phyloP scores from a whole-genome alignment of 106 monocot genomes.

The Gastrodia elata region DNA sequence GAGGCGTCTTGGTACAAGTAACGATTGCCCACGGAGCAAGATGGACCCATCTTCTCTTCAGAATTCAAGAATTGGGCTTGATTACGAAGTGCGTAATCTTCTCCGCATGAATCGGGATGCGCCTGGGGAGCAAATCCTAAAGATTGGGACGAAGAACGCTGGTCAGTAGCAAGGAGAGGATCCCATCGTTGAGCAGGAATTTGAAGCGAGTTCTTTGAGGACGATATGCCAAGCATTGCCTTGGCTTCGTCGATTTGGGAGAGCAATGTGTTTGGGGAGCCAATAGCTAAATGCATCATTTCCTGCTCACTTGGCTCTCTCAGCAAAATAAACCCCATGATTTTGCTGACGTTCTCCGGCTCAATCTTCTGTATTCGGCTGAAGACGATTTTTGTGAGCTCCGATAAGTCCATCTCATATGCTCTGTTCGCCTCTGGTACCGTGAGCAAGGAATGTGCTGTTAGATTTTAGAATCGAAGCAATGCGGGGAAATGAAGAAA shows the following conservation, averaged over 20 bases:
- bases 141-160: conserved; percentile 7
- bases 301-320: conserved; percentile 34
- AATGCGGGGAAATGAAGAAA: neutral
- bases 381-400: conserved; percentile 39
- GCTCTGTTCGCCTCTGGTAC: conserved; percentile 19
- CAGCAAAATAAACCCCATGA: conserved; percentile 48
- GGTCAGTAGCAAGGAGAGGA: conserved; percentile 6
- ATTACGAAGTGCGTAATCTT: neutral
- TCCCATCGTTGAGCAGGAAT: conserved; percentile 15
- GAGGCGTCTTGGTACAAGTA: conserved; percentile 13
- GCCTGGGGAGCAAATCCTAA: conserved; percentile 10
- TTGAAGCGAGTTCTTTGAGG: neutral
- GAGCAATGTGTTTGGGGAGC: conserved; percentile 28
- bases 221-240: conserved; percentile 10
- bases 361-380: conserved; percentile 38
- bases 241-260: conserved; percentile 47
- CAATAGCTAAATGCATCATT: conserved; percentile 45
- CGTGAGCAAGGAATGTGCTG: neutral
- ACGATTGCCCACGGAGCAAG: conserved; percentile 1
- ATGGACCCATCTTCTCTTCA: conserved; percentile 6
- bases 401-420: conserved; percentile 43
- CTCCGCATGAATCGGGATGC: conserved; percentile 8
- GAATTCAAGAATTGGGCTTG: conserved; percentile 17
- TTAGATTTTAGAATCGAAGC: neutral
- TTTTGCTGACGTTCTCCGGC: conserved; percentile 42